These are phyloP conservation scores for Geotrichum klebahnii DNA, from an alignment of 1,139 yeast genomes.

Conservation along the genomic window DNA sequence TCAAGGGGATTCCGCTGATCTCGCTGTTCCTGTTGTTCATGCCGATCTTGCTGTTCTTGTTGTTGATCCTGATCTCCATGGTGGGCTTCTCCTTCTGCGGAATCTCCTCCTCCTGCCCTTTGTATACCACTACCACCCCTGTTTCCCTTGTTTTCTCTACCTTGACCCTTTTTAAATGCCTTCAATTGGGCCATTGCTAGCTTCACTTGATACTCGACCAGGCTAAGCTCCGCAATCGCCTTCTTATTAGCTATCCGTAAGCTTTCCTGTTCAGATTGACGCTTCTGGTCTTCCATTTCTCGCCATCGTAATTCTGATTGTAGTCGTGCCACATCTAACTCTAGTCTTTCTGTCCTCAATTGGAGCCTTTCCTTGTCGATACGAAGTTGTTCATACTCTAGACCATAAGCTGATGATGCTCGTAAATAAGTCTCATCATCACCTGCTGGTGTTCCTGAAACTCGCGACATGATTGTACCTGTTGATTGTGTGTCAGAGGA, in stretches of 20 bases:
- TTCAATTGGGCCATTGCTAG: constrained; percentile 4
- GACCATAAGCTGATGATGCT: not conserved
- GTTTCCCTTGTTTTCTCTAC: not conserved
- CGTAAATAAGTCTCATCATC: not conserved
- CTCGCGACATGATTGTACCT: too few relatives aligned
- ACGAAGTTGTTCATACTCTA: not conserved
- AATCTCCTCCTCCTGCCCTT: too few relatives aligned
- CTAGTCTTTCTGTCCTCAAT: constrained; percentile 10
- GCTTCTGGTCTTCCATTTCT: not conserved
- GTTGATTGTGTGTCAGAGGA: too few relatives aligned
- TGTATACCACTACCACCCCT: not conserved
- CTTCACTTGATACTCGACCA: constrained; percentile 5
- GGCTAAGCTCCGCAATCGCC: constrained; percentile 9
- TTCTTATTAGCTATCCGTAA: not conserved
- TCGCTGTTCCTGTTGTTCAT: not conserved
- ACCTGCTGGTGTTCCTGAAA: too few relatives aligned
- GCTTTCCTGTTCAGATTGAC: not conserved
- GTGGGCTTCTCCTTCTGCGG: too few relatives aligned
- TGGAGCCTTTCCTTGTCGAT: constrained; percentile 4
- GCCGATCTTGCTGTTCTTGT: not conserved
- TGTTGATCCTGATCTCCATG: not conserved
- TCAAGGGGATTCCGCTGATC: not conserved
- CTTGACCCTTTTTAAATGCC: not conserved
- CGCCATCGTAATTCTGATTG: constrained; percentile 6
- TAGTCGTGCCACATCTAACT: constrained; percentile 15